Base-by-base conservation (phyloP, 2,329 filamentous ascomycete genomes). In the Ophiostoma sp. region DNA sequence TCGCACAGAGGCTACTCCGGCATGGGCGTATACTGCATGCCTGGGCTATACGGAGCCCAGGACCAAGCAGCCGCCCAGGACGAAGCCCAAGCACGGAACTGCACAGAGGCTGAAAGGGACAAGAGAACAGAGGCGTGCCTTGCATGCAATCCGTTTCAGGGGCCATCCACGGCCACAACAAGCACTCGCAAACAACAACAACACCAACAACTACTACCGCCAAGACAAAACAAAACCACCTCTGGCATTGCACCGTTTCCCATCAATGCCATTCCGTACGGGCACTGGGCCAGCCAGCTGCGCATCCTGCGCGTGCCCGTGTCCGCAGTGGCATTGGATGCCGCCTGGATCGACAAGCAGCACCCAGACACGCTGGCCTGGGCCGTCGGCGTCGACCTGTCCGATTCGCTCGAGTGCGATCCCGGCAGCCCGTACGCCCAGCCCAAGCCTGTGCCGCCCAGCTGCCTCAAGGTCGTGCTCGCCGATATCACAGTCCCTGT, bases 401-500 rank as follows among this genome's bases (percentile, higher is more conserved):
- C 65, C 2, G 39, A 65, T 4, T 41, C 68, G 1, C 6, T 39
- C 20, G 35, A 27, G 17, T n/a, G 60, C 17, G 60, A 65, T 17
- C 33, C 33, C 7, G 10, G 31, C 4, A 15, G 20, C 20, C 4
- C 20, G 5, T 23, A 23, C 41, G 33, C 33, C 7, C 15, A 39
- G 11, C 62, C 62, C 8, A 36, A 39, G 33, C 62, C 35, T 6
- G 62, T 68, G 10, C 10, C 66, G 1, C 70, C 70, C 1, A 11
- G 62, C 1, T 66, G 57, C 3, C 68, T 73, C 4, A 67, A 69
- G 23, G 52, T 73, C 1, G 71, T 74, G 3, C 70, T 73, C 11
- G 72, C 72, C 65, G 72, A 74, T 68, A 39, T 74, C 3, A 48
- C 72, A 4, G 31, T 74, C 5, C 70, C 72, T 3, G 68, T 70